Conservation (phyloP, 148 eudicot species). For the Vaccinium macrocarpon region DNA sequence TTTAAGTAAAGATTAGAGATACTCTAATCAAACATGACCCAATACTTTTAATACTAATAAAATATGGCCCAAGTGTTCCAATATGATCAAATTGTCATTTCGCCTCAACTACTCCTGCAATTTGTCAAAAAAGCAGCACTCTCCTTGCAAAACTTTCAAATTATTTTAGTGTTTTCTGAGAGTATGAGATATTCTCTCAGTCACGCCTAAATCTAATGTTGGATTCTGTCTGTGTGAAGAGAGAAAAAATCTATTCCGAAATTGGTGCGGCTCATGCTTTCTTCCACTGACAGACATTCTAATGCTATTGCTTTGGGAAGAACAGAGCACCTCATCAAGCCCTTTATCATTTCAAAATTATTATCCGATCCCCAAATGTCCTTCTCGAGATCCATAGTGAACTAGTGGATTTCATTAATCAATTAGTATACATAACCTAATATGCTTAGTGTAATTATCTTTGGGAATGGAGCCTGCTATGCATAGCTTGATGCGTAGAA, state of each 20-base stretch:
- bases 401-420: neutral
- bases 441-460: no score
- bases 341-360: neutral
- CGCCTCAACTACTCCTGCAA: neutral
- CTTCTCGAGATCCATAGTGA: neutral
- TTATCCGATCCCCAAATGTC: neutral
- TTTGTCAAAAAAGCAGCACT: slow-evolving; percentile 4
- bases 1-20: no score
- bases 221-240: neutral
- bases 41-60: neutral
- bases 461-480: no score
- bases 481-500: no score
- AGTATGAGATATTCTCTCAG: neutral
- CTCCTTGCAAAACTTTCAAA: neutral
- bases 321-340: neutral
- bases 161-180: neutral
- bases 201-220: slow-evolving; percentile 2
- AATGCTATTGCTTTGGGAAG: neutral
- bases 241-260: neutral
- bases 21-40: neutral
- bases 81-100: neutral
- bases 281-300: neutral
- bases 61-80: neutral
- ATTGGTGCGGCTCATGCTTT: neutral
- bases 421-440: no score